phyloP scores from a whole-genome alignment of 2,329 filamentous ascomycete genomes.

The Leptographium lundbergii region DNA sequence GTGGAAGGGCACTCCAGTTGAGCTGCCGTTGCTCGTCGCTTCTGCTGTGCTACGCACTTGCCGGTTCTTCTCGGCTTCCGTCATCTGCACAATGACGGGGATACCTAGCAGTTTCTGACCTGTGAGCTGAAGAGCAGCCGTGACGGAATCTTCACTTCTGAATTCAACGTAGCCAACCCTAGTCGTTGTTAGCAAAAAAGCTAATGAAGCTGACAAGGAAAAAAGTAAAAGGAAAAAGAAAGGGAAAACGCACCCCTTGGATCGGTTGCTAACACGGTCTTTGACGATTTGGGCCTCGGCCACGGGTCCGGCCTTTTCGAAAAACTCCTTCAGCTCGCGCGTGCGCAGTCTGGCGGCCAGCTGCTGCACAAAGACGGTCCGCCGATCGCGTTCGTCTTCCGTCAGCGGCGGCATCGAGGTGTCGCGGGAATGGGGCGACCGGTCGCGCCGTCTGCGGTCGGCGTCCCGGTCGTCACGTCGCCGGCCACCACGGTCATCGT shows the following conservation, averaged over 20 bases:
- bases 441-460: conserved; percentile 3
- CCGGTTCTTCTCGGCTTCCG: conserved; percentile 98
- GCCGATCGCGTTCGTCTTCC: conserved; percentile 90
- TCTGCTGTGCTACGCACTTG: conserved; percentile 63
- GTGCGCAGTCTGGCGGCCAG: conserved; percentile 87
- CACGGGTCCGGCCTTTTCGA: conserved; percentile 86
- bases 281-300: conserved; percentile 98
- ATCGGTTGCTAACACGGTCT: conserved; percentile 89
- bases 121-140: conserved; percentile 90
- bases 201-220: background rate
- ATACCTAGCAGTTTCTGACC: conserved; percentile 98
- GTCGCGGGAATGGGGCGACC: conserved; percentile 28
- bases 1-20: conserved; percentile 83
- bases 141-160: conserved; percentile 86
- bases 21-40: conserved; percentile 54
- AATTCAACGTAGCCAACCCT: conserved; percentile 99
- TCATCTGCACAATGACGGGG: conserved; percentile 94
- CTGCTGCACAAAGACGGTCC: conserved; percentile 97
- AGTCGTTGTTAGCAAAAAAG: conserved; percentile 7
- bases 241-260: conserved; percentile 62
- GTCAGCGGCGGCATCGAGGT: conserved; percentile 54
- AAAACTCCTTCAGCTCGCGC: conserved; percentile 86
- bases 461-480: background rate
- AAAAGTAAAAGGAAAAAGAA: background rate
- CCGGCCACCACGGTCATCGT: conserved; percentile 17